Percentiles rank a stretch among this genome's conserved stretches.
Conservation (phyloP, 2,329 filamentous ascomycete genomes). For the Aspergillus melleus region DNA sequence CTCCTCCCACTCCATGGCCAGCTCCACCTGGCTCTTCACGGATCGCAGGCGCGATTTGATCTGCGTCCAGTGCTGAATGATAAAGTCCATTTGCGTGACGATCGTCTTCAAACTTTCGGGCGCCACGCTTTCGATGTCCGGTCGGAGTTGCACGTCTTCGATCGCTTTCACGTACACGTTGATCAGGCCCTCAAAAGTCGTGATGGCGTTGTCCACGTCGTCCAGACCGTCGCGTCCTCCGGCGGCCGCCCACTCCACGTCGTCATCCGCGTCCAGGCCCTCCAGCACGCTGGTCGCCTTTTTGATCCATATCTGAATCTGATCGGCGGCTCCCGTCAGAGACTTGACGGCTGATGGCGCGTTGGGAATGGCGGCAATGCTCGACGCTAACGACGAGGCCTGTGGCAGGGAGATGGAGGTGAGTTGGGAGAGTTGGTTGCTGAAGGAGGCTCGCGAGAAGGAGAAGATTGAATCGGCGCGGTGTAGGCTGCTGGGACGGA, state of each 20-base stretch:
- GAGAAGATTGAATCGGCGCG: conserved; percentile 89
- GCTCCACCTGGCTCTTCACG: conserved; percentile 87
- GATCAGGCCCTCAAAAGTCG: conserved; percentile 82
- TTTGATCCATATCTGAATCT: conserved; percentile 90
- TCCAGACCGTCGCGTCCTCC: conserved; percentile 63
- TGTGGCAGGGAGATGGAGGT: conserved; percentile 88
- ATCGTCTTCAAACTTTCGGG: conserved; percentile 70
- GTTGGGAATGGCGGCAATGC: conserved; percentile 80
- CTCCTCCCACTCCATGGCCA: conserved; percentile 99
- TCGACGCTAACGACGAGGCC: conserved; percentile 76
- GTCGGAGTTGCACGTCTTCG: conserved; percentile 78
- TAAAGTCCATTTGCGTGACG: conserved; percentile 85
- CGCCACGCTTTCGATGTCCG: conserved; percentile 72
- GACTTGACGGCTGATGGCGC: conserved; percentile 81
- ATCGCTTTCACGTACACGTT: conserved; percentile 94
- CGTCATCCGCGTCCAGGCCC: conserved; percentile 90
- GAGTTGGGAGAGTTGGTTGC: conserved; percentile 87
- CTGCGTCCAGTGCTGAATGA: conserved; percentile 78
- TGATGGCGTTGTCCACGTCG: conserved; percentile 68
- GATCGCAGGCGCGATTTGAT: conserved; percentile 75
- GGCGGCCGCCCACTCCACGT: conserved; percentile 93
- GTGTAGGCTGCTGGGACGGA: conserved; percentile 49
- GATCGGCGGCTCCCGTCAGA: conserved; percentile 81
- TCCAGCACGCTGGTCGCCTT: conserved; percentile 88
- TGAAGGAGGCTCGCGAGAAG: conserved; percentile 86